Percentiles rank a stretch among this genome's conserved stretches.
Conservation (phyloP, 805 yeast genomes). For the Cyberlindnera xylosilytica region DNA sequence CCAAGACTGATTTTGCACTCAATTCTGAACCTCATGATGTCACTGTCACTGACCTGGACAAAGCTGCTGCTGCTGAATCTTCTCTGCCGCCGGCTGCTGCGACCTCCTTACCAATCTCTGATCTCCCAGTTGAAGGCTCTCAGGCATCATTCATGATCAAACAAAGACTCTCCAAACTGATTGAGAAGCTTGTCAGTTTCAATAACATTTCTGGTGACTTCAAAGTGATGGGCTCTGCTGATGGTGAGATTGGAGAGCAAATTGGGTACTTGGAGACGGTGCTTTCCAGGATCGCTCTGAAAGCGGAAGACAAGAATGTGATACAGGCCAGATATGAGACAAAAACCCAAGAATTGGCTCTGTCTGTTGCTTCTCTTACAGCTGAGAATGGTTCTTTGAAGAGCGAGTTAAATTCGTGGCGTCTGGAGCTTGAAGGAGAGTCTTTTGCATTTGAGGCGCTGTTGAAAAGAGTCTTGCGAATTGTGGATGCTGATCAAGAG, state of each 20-base stretch:
- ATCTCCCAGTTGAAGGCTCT: not conserved
- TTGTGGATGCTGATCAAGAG: not conserved
- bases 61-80: not conserved
- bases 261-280: conserved; percentile 1
- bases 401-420: conserved; percentile 2
- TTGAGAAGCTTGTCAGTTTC: not conserved
- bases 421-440: conserved; percentile 2
- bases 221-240: not conserved
- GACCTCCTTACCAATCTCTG: not conserved
- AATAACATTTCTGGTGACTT: not conserved
- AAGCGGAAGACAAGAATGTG: conserved; percentile 1
- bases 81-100: no score
- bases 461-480: conserved; percentile 1
- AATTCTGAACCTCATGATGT: not conserved
- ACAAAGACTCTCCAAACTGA: conserved; percentile 4
- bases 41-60: not conserved
- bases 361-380: not conserved
- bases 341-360: conserved; percentile 1
- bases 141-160: conserved; percentile 2
- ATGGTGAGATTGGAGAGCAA: not conserved
- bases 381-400: conserved; percentile 1
- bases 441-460: conserved; percentile 1
- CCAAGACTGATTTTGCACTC: not conserved
- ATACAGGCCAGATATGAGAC: conserved; percentile 4
- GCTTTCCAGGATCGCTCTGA: not conserved